Conservation (phyloP, 352 stramenopile genomes). For the Aphanomyces invadans region DNA sequence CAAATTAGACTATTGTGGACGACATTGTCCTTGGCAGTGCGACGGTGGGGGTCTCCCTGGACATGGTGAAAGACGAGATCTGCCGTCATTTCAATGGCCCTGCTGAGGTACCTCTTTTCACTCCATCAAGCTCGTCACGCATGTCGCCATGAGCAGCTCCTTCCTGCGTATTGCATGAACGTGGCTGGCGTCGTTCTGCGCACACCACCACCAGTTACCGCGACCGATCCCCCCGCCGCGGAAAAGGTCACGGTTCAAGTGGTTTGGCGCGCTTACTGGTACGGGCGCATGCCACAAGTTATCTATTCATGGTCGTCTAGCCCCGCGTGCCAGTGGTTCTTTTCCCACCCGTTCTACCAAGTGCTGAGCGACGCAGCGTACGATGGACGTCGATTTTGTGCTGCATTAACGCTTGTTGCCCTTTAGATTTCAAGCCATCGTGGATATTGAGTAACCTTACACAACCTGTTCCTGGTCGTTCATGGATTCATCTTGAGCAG, state of each 20-base stretch:
- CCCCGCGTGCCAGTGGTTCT: constrained; percentile 65
- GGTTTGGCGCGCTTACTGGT: constrained; percentile 79
- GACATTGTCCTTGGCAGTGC: constrained; percentile 48
- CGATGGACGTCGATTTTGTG: not conserved
- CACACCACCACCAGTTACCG: not conserved
- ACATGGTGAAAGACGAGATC: constrained; percentile 48
- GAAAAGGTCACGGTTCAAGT: constrained; percentile 59
- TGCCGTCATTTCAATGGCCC: constrained; percentile 58
- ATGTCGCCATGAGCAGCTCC: no score
- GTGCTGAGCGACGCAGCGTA: constrained; percentile 55
- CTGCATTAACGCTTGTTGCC: constrained; percentile 12
- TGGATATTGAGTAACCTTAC: constrained; percentile 41
- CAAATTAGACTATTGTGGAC: constrained; percentile 48
- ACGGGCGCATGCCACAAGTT: no score
- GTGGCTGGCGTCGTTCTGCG: not conserved
- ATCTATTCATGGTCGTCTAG: no score
- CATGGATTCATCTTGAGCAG: constrained; percentile 4
- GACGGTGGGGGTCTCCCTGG: constrained; percentile 48
- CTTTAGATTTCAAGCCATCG: constrained; percentile 57
- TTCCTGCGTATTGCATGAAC: not conserved
- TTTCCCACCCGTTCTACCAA: constrained; percentile 51
- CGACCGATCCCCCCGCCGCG: not conserved
- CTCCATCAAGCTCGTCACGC: no score
- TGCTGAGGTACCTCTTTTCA: constrained; percentile 26
- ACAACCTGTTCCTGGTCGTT: not conserved